Conservation (phyloP, 169 alveolate species). For the Perkinsus chesapeaki region DNA sequence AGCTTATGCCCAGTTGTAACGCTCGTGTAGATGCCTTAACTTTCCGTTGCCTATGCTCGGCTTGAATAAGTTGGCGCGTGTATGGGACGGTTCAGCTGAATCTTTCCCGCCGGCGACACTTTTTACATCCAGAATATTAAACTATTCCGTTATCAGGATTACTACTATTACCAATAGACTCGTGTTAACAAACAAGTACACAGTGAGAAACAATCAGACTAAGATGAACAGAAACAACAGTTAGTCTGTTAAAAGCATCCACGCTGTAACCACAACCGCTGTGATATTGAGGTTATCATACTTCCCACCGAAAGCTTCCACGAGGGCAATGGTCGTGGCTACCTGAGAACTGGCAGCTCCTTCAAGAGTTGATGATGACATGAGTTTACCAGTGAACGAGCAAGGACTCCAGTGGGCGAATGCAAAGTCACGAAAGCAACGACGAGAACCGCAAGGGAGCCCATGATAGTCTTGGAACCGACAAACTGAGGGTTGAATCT, state of each 20-base stretch:
- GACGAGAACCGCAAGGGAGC: neutral
- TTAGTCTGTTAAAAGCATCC: neutral
- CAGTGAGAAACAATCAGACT: too few relatives aligned
- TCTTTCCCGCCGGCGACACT: too few relatives aligned
- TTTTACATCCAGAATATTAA: too few relatives aligned
- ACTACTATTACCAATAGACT: too few relatives aligned
- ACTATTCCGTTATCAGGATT: too few relatives aligned
- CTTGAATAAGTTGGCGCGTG: too few relatives aligned
- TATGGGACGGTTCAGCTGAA: too few relatives aligned
- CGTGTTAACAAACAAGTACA: too few relatives aligned
- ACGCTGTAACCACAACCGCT: neutral
- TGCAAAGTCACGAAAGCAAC: neutral
- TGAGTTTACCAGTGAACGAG: neutral
- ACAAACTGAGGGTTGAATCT: neutral
- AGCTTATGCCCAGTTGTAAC: neutral
- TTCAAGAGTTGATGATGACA: neutral
- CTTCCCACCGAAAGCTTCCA: neutral
- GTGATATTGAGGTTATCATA: neutral
- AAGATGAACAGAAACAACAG: too few relatives aligned
- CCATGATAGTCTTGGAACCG: neutral
- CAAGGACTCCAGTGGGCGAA: neutral
- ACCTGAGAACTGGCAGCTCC: neutral
- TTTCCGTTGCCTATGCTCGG: too few relatives aligned
- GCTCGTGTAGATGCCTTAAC: neutral
- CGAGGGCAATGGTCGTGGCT: neutral